phyloP scores from a whole-genome alignment of 805 yeast species.

The Suhomyces vadensis region DNA sequence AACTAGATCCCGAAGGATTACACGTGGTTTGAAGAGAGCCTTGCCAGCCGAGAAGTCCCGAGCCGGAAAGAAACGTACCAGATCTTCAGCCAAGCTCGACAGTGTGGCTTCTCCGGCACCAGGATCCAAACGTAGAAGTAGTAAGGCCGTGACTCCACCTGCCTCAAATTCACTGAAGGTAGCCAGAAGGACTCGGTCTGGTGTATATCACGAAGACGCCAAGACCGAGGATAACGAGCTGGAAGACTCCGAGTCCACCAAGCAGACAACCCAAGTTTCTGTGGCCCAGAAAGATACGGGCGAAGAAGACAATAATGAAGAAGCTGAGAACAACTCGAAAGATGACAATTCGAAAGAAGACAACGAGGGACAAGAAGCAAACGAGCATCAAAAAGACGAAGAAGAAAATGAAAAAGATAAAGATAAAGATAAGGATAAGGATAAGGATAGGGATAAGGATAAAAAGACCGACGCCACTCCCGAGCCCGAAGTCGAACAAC shows the following conservation, averaged over 20 bases:
- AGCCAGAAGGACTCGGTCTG: constrained; percentile 22
- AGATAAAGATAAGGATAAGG: constrained; percentile 3
- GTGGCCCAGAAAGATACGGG: not conserved
- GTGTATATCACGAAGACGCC: constrained; percentile 4
- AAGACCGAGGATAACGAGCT: constrained; percentile 9
- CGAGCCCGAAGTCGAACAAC: constrained; percentile 9
- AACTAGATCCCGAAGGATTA: constrained; percentile 10
- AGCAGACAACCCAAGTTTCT: not conserved
- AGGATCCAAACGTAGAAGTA: constrained; percentile 11
- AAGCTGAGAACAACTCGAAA: too few species aligned
- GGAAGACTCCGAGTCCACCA: constrained; percentile 4
- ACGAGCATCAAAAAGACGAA: constrained; percentile 3
- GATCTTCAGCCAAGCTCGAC: constrained; percentile 20
- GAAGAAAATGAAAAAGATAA: constrained; percentile 5
- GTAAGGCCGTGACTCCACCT: constrained; percentile 14
- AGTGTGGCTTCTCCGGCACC: constrained; percentile 11
- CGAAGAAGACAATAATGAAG: not conserved
- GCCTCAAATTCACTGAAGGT: constrained; percentile 4
- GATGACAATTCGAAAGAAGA: not conserved
- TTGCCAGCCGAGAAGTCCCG: constrained; percentile 5
- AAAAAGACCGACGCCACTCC: constrained; percentile 4
- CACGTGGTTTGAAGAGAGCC: constrained; percentile 7
- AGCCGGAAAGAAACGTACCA: constrained; percentile 18
- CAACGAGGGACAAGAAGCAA: not conserved
- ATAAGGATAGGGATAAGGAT: constrained; percentile 4